phyloP scores from a whole-genome alignment of 2,329 filamentous ascomycete genomes.

The Tolypocladium endophyticum region DNA sequence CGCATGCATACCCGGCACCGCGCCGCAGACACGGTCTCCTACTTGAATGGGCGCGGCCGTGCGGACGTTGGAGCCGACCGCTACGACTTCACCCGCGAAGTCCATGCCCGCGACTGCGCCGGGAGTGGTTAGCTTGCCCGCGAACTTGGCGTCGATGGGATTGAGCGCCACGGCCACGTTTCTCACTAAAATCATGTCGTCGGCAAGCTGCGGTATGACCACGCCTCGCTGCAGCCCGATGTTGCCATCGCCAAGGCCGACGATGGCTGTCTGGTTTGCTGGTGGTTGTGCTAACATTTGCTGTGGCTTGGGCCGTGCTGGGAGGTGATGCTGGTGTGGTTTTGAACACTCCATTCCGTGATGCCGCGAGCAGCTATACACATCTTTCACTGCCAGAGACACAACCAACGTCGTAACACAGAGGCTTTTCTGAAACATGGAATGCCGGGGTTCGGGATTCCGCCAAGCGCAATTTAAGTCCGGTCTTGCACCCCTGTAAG shows the following conservation, averaged over 20 bases:
- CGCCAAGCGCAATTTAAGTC: background rate
- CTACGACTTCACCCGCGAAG: background rate
- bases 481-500: background rate
- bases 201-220: background rate
- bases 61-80: background rate
- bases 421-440: background rate
- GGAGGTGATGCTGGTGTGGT: too few species aligned
- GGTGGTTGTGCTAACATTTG: background rate
- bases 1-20: background rate
- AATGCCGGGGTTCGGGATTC: background rate
- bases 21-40: background rate
- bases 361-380: background rate
- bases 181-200: background rate
- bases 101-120: background rate
- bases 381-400: background rate
- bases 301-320: too few species aligned
- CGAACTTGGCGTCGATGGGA: background rate
- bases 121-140: background rate
- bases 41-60: background rate
- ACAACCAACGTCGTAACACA: background rate
- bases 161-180: background rate
- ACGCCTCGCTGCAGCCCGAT: background rate
- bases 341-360: background rate
- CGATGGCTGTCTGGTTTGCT: background rate
- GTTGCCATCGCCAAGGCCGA: background rate